A percentile compares a stretch with the other conserved stretches of the same genome.
Conservation (phyloP, 1,139 yeast species). For the Pichia sp. region DNA sequence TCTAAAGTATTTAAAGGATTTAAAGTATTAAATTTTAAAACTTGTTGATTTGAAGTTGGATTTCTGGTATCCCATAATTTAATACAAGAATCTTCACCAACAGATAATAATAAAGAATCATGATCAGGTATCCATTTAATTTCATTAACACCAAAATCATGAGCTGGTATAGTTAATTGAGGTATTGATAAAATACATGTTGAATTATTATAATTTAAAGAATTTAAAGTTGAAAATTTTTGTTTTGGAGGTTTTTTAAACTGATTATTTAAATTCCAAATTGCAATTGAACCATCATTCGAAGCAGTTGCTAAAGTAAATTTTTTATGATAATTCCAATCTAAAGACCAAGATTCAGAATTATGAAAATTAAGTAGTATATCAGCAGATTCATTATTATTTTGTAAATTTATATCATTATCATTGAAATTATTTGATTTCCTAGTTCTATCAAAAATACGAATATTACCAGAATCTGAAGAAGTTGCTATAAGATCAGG, state of each 20-base stretch:
- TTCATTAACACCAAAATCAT: constrained; percentile 49
- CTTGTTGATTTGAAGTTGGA: constrained; percentile 12
- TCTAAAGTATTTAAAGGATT: constrained; percentile 52
- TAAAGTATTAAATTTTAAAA: not conserved
- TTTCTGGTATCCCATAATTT: constrained; percentile 46
- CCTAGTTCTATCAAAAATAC: constrained; percentile 46
- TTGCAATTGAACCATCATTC: constrained; percentile 30
- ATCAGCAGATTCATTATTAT: constrained; percentile 21
- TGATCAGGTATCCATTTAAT: constrained; percentile 57
- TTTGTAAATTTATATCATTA: constrained; percentile 15
- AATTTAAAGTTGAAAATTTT: constrained; percentile 7
- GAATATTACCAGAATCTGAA: constrained; percentile 24
- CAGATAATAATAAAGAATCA: constrained; percentile 48
- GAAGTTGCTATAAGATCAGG: constrained; percentile 70
- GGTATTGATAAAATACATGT: constrained; percentile 19
- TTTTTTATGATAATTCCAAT: constrained; percentile 27
- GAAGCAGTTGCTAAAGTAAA: constrained; percentile 28
- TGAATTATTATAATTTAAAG: constrained; percentile 13
- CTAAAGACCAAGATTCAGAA: constrained; percentile 30
- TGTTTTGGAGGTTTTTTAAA: constrained; percentile 18
- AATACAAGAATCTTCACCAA: constrained; percentile 49
- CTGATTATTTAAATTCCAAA: constrained; percentile 28
- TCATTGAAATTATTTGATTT: constrained; percentile 33
- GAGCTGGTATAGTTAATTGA: constrained; percentile 17
- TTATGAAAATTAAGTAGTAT: constrained; percentile 25